These are phyloP conservation scores for Apiotrichum veenhuisii DNA, from an alignment of 1,284 basidiomycete genomes.

Conservation along the genomic window DNA sequence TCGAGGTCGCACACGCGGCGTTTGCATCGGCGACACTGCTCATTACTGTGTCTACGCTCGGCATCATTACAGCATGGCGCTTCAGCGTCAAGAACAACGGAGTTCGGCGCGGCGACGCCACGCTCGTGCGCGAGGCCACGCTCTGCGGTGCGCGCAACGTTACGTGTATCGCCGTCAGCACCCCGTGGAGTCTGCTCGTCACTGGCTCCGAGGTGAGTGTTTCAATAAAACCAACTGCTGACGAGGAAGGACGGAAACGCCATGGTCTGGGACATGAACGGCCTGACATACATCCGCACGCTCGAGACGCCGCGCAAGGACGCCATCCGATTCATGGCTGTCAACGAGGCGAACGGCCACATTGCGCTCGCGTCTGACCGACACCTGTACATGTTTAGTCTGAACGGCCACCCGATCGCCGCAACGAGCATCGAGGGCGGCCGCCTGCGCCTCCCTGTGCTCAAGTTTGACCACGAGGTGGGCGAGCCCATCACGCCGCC, in stretches of 20 bases:
- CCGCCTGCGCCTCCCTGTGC: slow-evolving; percentile 3
- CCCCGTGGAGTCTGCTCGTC: slow-evolving; percentile 76
- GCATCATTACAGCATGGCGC: slow-evolving; percentile 74
- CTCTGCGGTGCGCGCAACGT: slow-evolving; percentile 68
- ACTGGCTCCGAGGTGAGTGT: slow-evolving; percentile 64
- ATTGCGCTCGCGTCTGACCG: slow-evolving; percentile 41
- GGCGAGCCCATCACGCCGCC: background rate
- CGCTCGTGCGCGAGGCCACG: slow-evolving; percentile 61
- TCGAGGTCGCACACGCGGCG: slow-evolving; percentile 66
- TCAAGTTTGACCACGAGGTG: slow-evolving; percentile 8
- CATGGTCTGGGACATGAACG: slow-evolving; percentile 86
- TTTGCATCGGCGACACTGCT: slow-evolving; percentile 69
- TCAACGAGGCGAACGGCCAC: slow-evolving; percentile 71
- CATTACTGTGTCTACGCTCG: slow-evolving; percentile 71
- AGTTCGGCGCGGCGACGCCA: slow-evolving; percentile 31
- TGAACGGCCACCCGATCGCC: slow-evolving; percentile 49
- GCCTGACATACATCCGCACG: slow-evolving; percentile 68
- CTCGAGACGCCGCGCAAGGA: slow-evolving; percentile 61
- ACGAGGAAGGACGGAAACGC: slow-evolving; percentile 65
- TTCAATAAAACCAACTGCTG: background rate
- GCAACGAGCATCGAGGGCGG: slow-evolving; percentile 27
- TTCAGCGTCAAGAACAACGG: slow-evolving; percentile 46
- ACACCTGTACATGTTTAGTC: slow-evolving; percentile 44
- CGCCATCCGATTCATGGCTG: slow-evolving; percentile 65
- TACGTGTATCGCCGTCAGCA: slow-evolving; percentile 66